Base-by-base conservation (phyloP, 208 protist species). In the Trypanosoma platydactyli region DNA sequence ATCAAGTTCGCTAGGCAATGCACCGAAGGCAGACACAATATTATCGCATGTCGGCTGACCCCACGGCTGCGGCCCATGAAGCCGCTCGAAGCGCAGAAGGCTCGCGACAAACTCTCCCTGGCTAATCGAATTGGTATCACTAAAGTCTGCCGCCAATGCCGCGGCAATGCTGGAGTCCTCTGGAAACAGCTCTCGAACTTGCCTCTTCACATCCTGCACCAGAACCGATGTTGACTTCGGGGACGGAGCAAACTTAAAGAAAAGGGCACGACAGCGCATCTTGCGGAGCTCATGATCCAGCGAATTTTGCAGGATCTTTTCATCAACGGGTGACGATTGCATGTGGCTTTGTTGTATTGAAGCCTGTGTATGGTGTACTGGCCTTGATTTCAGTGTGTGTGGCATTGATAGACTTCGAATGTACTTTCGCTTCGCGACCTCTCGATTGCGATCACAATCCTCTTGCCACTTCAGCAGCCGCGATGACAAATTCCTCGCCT, bases 231-330 rank as follows among this genome's bases (percentile, higher is more conserved):
- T 50, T 13, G 56, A 71, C 9, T 49, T 42, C 20, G 75, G 11
- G 33, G 60, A 69, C 22, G 82, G 45, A 38, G 86, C 77, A 71
- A 90, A 95, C 71, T 95, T 95, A 79, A 77, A 81, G 57, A 95
- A 95, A 64, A 95, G 84, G 0, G 86, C 86, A 30, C 86, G 80
- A 33, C 80, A 85, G 13, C 80, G 81, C n/a, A 92, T 82, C 51
- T 42, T 59, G 20, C 81, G 81, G 25, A 81, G 55, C 57, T 86
- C 79, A 59, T 69, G 60, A 20, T 76, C 53, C 52, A 68, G 44
- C 18, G 51, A 20, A 20, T 13, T 18, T 35, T 22, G 33, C 27
- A 27, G 3, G 0, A 45, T 13, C 5, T 55, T 64, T 29, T 15
- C 1, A 1, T 42, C 33, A 42, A 35, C 45, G 33, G 24, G 3